Evolutionary conservation across 371 early-diverging fungal genomes (phyloP).

Genomic region (Mucor mucedo): DNA sequence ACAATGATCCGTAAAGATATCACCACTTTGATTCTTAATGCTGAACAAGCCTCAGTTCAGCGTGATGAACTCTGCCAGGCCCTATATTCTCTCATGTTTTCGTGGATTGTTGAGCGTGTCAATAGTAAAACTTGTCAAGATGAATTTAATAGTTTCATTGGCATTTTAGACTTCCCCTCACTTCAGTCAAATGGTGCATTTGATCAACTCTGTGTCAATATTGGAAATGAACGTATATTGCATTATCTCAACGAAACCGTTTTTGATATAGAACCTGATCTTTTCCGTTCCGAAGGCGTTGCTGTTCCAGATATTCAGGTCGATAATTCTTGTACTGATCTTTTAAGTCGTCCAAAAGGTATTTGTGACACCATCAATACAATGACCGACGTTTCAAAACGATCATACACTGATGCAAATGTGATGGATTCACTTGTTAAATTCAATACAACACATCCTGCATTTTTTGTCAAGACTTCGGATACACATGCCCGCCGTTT

Average conservation of each 20-base stretch:
- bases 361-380: constrained; percentile 63
- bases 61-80: constrained; percentile 80
- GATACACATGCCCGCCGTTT: constrained; percentile 60
- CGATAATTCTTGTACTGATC: constrained; percentile 32
- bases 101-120: constrained; percentile 89
- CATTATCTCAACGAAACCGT: constrained; percentile 65
- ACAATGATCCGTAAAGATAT: constrained; percentile 79
- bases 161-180: constrained; percentile 74
- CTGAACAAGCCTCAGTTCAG: constrained; percentile 73
- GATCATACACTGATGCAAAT: constrained; percentile 44
- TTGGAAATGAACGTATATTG: constrained; percentile 84
- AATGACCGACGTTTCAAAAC: constrained; percentile 48
- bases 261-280: constrained; percentile 56
- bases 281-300: constrained; percentile 60
- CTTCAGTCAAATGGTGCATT: constrained; percentile 51
- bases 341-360: constrained; percentile 59
- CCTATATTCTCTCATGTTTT: constrained; percentile 83
- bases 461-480: constrained; percentile 48
- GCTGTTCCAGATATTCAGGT: constrained; percentile 36
- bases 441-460: constrained; percentile 49
- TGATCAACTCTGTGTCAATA: constrained; percentile 79
- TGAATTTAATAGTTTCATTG: constrained; percentile 72
- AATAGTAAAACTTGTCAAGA: constrained; percentile 78
- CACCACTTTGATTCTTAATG: constrained; percentile 86
- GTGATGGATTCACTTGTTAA: constrained; percentile 51